Percentiles rank a stretch among this genome's conserved stretches.
Conservation (phyloP, 2,329 filamentous ascomycete genomes). For the Colletotrichum ledebouriae region DNA sequence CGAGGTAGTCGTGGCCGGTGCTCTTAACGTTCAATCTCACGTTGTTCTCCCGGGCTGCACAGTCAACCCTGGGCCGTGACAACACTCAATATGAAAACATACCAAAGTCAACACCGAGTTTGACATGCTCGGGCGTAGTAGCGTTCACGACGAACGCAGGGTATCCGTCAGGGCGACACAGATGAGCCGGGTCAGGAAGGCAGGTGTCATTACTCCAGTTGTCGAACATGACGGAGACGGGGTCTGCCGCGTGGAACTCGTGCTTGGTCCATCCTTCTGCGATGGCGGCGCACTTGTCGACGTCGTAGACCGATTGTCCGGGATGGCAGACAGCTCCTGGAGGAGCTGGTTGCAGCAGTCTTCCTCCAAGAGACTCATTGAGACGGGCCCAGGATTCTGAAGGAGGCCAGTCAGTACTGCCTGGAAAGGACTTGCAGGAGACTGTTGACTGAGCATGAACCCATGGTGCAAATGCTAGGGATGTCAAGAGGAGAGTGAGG, state of each 20-base stretch:
- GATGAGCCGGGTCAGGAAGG: constrained; percentile 55
- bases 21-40: constrained; percentile 58
- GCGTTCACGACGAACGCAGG: constrained; percentile 55
- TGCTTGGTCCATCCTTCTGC: constrained; percentile 8
- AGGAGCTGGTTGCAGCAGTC: constrained; percentile 58
- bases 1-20: constrained; percentile 59
- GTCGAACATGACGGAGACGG: constrained; percentile 54
- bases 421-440: constrained; percentile 63
- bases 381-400: constrained; percentile 59
- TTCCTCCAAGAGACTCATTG: constrained; percentile 59
- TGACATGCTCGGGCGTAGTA: constrained; percentile 51
- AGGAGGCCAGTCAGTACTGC: constrained; percentile 62
- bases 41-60: constrained; percentile 53
- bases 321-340: constrained; percentile 61
- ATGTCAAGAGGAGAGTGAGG: background rate
- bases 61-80: background rate
- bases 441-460: background rate
- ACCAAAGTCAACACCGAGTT: constrained; percentile 59
- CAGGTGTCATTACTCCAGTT: constrained; percentile 66
- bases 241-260: constrained; percentile 53
- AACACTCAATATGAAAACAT: constrained; percentile 16
- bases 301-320: constrained; percentile 49
- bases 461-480: background rate
- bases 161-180: constrained; percentile 53
- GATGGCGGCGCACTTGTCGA: constrained; percentile 49